Conservation (phyloP, 106 monocot genomes). For the Chionographis japonica region DNA sequence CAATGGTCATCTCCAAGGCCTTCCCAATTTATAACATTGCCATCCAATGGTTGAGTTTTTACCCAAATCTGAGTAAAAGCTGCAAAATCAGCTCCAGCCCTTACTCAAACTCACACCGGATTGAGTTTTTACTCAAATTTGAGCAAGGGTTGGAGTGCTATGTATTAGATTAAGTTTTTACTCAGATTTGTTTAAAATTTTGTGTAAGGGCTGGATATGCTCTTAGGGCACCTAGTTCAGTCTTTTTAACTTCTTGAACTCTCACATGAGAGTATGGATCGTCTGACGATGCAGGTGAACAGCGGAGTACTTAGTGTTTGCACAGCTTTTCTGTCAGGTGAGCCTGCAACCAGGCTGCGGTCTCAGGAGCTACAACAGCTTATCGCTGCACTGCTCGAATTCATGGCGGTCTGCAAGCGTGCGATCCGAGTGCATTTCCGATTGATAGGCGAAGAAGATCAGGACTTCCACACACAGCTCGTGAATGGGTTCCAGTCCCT, state of each 20-base stretch:
- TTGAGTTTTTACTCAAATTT: too few relatives aligned
- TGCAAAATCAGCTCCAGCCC: too few relatives aligned
- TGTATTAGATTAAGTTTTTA: too few relatives aligned
- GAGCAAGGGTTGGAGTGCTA: too few relatives aligned
- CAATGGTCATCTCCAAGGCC: too few relatives aligned
- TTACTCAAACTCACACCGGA: too few relatives aligned
- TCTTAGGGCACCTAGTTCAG: too few relatives aligned
- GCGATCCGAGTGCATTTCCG: constrained; percentile 96
- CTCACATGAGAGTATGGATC: not conserved
- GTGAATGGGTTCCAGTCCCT: constrained; percentile 98
- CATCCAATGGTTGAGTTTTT: too few relatives aligned
- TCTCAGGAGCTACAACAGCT: constrained; percentile 98
- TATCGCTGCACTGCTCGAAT: constrained; percentile 94
- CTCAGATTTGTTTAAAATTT: too few relatives aligned
- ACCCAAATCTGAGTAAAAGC: too few relatives aligned
- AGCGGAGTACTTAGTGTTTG: constrained; percentile 96
- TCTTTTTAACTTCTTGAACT: not conserved
- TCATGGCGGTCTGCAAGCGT: constrained; percentile 99
- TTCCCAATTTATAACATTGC: too few relatives aligned
- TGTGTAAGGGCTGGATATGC: too few relatives aligned
- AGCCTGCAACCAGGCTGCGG: constrained; percentile 92
- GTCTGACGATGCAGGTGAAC: constrained; percentile 64
- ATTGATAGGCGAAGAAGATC: constrained; percentile 96
- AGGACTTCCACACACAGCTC: constrained; percentile 98
- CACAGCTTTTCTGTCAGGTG: constrained; percentile 94